Evolutionary conservation across 352 stramenopile genomes (phyloP).

Genomic region (Globisporangium viniferum): DNA sequence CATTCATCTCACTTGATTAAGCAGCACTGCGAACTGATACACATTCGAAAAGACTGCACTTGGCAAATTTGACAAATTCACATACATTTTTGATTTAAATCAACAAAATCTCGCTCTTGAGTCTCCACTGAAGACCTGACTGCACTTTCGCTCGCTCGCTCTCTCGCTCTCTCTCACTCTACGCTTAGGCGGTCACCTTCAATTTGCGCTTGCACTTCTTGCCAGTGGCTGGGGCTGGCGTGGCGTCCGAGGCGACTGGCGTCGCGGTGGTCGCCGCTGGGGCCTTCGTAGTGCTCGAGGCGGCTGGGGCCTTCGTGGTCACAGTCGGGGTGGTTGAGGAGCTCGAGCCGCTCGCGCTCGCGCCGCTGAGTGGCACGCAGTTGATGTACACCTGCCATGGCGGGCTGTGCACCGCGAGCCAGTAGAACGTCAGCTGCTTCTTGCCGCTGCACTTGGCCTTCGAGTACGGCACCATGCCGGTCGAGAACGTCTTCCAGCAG

Average conservation of each 20-base stretch:
- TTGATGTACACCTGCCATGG: slow-evolving; percentile 20
- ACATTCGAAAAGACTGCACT: too few relatives aligned
- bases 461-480: slow-evolving; percentile 21
- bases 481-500: slow-evolving; percentile 5
- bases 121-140: too few relatives aligned
- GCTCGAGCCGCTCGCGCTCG: slow-evolving; percentile 1
- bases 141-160: background rate
- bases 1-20: too few relatives aligned
- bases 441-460: slow-evolving; percentile 30
- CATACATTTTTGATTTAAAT: too few relatives aligned
- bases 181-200: background rate
- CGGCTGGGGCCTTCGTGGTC: background rate
- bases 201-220: background rate
- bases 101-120: background rate
- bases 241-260: background rate
- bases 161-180: background rate
- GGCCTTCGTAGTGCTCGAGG: background rate
- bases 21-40: too few relatives aligned
- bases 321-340: background rate
- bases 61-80: too few relatives aligned
- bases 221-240: background rate
- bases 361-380: slow-evolving; percentile 13
- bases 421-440: slow-evolving; percentile 34
- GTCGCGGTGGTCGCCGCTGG: background rate
- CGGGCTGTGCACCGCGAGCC: slow-evolving; percentile 22